Conservation (phyloP, 2,329 filamentous ascomycete genomes). For the Paracoccidioides lutzii region DNA sequence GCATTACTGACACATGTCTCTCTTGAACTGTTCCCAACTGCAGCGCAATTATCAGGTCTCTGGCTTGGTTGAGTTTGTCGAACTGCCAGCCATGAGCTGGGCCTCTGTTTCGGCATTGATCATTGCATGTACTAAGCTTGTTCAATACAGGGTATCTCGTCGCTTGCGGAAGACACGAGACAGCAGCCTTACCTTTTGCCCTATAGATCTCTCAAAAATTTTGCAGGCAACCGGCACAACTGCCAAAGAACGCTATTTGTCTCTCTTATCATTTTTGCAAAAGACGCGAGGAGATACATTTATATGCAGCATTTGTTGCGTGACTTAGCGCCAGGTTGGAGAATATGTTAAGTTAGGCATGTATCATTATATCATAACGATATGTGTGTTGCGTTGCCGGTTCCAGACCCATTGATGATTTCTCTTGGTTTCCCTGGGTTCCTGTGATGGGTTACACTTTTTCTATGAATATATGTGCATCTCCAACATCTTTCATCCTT, state of each 20-base stretch:
- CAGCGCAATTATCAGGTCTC: constrained; percentile 26
- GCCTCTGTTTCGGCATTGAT: constrained; percentile 53
- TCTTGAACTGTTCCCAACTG: constrained; percentile 4
- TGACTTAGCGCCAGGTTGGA: constrained; percentile 10
- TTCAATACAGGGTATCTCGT: constrained; percentile 22
- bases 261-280: constrained; percentile 16
- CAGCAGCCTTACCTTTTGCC: constrained; percentile 26
- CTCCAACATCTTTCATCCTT: no score
- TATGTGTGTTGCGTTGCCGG: not conserved
- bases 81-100: constrained; percentile 52
- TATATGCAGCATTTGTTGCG: constrained; percentile 16
- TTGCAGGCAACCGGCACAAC: constrained; percentile 13
- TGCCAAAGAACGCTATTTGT: constrained; percentile 11
- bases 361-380: not conserved
- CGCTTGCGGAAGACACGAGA: constrained; percentile 20
- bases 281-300: constrained; percentile 7
- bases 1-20: constrained; percentile 10
- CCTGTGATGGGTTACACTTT: no score
- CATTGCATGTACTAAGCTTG: constrained; percentile 43
- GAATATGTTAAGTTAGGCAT: not conserved
- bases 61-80: constrained; percentile 48
- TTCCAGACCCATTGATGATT: not conserved
- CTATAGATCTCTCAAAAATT: constrained; percentile 19
- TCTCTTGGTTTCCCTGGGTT: not conserved
- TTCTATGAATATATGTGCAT: no score